A percentile compares a stretch with the other conserved stretches of the same genome.
These are phyloP conservation scores for Mollisiaceae sp. DNA, from an alignment of 2,329 filamentous ascomycete genomes.

Conservation along the genomic window DNA sequence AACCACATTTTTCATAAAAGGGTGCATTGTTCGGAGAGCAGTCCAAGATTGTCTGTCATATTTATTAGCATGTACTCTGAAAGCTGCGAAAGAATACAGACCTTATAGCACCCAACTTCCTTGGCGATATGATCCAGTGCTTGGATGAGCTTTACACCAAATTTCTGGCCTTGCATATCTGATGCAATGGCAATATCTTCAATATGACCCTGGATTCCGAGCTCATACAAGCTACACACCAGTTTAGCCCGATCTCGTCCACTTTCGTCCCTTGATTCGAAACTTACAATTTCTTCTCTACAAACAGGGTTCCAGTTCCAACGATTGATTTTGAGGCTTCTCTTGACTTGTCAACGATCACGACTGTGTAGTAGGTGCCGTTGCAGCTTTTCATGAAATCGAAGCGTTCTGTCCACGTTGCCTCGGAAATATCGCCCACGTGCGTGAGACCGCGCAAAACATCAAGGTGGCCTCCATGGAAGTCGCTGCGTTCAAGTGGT, in stretches of 20 bases:
- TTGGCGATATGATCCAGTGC: conserved; percentile 87
- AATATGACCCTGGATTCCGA: conserved; percentile 89
- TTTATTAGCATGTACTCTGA: not conserved
- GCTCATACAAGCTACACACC: conserved; percentile 69
- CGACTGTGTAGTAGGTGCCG: conserved; percentile 80
- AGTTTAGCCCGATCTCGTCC: conserved; percentile 13
- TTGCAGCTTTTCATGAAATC: conserved; percentile 74
- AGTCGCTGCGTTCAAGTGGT: conserved; percentile 73
- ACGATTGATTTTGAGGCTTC: conserved; percentile 72
- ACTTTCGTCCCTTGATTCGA: not conserved
- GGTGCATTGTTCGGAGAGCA: conserved; percentile 96
- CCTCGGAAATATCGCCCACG: conserved; percentile 81
- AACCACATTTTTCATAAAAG: conserved; percentile 98
- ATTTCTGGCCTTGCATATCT: conserved; percentile 95
- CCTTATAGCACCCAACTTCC: conserved; percentile 94
- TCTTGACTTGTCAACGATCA: conserved; percentile 69
- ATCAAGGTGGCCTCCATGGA: conserved; percentile 80
- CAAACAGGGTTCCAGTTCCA: conserved; percentile 85
- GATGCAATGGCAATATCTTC: conserved; percentile 96
- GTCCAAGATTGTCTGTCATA: conserved; percentile 72
- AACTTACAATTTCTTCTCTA: conserved; percentile 89
- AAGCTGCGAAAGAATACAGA: conserved; percentile 1
- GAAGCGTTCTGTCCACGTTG: conserved; percentile 78
- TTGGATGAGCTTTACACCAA: conserved; percentile 90
- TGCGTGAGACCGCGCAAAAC: conserved; percentile 88